Base-by-base conservation (phyloP, 768 basidiomycete species). In the Terana coerulea region DNA sequence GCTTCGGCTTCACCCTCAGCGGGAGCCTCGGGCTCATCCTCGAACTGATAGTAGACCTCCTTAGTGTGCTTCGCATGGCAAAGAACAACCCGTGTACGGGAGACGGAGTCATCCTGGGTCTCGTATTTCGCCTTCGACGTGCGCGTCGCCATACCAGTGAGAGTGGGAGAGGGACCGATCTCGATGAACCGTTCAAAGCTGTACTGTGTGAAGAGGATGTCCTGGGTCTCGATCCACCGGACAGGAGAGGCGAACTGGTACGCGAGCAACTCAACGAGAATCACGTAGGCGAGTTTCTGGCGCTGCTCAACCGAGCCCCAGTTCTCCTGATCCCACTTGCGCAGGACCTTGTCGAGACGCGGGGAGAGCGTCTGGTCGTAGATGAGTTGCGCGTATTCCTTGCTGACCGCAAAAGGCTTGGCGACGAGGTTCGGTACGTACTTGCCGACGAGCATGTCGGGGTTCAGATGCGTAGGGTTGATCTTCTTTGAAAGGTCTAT, bases 181-280 rank as follows among this genome's bases (percentile, higher is more conserved):
- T 99, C 97, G 61, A 99, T 87, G 61, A 98, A 78, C 14, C 97
- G 85, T 69, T 98, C 95, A 62, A 97, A 97, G 39, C 76, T 75
- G 75, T 83, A 97, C 8, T 83, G 69, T 9, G 77, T 79, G 75
- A 99, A 99, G 51, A 99, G 79, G 22, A 89, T 79, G 63, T 99
- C 97, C 66, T 99, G 97, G 0, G 95, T 99, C 73, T 98, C 91
- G 61, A 99, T 99, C 97, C 97, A 99, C 44, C 95, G 88, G 17
- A 99, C 95, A 6, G 97, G 95, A 1, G 95, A 98, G 0, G 95
- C 95, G 61, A 95, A 98, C 67, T 99, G 97, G 65, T 99, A 99
- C 12, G 97, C 92, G 43, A 99, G 78, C 40, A 98, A 81, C 66
- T 99, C 97, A 55, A 98, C 94, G 52, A 99, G 84, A 64, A 98